Percentiles rank a stretch among this genome's conserved stretches.
phyloP scores from a whole-genome alignment of 805 yeast species.

The Kodamaea leandrae region DNA sequence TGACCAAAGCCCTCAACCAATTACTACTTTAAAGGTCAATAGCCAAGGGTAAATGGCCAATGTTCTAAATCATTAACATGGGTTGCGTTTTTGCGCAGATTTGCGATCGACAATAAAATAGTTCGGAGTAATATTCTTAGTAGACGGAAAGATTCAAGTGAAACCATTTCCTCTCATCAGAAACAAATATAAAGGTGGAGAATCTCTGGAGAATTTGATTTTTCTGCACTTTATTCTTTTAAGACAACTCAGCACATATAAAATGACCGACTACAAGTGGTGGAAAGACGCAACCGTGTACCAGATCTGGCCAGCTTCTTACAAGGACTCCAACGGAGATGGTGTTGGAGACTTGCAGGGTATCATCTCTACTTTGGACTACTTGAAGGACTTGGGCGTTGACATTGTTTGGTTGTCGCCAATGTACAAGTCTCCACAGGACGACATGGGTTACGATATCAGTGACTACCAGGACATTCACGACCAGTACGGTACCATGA shows the following conservation, averaged over 20 bases:
- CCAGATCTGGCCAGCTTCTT: conserved; percentile 62
- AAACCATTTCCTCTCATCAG: no score
- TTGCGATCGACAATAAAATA: neutral
- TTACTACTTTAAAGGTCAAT: neutral
- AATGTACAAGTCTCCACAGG: conserved; percentile 56
- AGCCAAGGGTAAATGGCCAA: neutral
- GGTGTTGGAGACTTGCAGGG: conserved; percentile 61
- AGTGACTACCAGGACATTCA: conserved; percentile 52
- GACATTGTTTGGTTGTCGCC: conserved; percentile 60
- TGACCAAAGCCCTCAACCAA: neutral
- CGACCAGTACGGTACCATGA: conserved; percentile 52
- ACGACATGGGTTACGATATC: conserved; percentile 64
- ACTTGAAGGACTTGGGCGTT: conserved; percentile 47
- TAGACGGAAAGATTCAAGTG: neutral
- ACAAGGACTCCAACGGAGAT: conserved; percentile 57
- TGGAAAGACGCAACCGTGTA: conserved; percentile 58
- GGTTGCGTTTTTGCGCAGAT: conserved; percentile 4
- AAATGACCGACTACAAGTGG: conserved; percentile 35
- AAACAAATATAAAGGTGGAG: no score
- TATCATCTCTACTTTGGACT: conserved; percentile 49
- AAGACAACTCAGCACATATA: neutral
- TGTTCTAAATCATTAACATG: neutral
- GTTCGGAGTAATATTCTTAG: neutral
- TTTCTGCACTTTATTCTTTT: neutral
- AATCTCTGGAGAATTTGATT: neutral